Evolutionary conservation across 768 basidiomycete species (phyloP).

Genomic region (Tricholoma furcatifolium): DNA sequence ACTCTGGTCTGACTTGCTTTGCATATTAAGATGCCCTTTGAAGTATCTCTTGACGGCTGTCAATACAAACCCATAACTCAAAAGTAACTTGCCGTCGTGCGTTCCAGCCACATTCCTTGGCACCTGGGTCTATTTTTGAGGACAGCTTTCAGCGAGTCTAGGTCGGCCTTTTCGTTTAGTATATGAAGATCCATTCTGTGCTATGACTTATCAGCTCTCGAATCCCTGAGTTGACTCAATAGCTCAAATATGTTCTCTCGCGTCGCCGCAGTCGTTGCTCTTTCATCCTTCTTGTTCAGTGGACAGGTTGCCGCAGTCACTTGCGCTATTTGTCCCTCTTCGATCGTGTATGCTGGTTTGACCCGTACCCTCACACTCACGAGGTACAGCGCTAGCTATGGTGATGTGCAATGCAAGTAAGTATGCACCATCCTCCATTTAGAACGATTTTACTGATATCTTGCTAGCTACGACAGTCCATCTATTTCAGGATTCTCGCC

Average conservation of each 20-base stretch:
- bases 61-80: too few species aligned
- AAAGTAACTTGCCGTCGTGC: too few species aligned
- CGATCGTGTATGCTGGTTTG: constrained; percentile 9
- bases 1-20: too few species aligned
- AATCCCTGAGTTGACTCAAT: too few species aligned
- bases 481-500: constrained; percentile 7
- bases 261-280: neutral
- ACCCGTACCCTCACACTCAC: constrained; percentile 8
- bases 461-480: constrained; percentile 6
- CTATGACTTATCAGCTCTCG: too few species aligned
- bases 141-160: too few species aligned
- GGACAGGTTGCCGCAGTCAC: constrained; percentile 1
- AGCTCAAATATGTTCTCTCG: neutral
- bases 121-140: too few species aligned
- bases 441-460: neutral
- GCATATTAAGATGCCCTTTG: too few species aligned
- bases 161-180: too few species aligned
- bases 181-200: too few species aligned
- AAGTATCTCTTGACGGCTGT: too few species aligned
- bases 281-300: neutral
- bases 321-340: constrained; percentile 10
- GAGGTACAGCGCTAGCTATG: neutral
- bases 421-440: neutral
- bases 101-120: too few species aligned
- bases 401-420: constrained; percentile 13